Conservation (phyloP, 2,329 filamentous ascomycete species). For the Penicillium brasilianum region DNA sequence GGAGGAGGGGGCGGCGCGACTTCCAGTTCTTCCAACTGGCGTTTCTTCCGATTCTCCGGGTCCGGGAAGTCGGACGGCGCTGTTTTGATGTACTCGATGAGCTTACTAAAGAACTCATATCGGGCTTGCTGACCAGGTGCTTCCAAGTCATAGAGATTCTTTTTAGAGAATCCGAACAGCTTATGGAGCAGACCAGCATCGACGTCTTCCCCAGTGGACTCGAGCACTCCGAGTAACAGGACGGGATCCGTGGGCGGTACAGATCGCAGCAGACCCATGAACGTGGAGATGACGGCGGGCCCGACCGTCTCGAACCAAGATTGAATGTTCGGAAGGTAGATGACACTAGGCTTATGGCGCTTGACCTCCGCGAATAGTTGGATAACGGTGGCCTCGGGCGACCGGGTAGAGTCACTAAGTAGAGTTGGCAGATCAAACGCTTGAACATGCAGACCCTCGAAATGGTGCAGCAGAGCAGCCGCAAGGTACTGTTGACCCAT, state of each 20-base stretch:
- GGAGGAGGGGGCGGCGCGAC: slow-evolving; percentile 75
- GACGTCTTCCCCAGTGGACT: slow-evolving; percentile 67
- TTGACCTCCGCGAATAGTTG: slow-evolving; percentile 90
- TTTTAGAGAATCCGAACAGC: slow-evolving; percentile 83
- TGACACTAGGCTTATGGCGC: slow-evolving; percentile 92
- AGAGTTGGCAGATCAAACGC: slow-evolving; percentile 90
- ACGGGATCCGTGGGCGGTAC: slow-evolving; percentile 91
- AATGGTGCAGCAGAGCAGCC: slow-evolving; percentile 82
- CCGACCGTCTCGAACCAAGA: slow-evolving; percentile 80
- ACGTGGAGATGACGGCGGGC: slow-evolving; percentile 71
- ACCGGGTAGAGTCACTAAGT: slow-evolving; percentile 78
- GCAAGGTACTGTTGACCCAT: slow-evolving; percentile 95
- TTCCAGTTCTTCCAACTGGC: slow-evolving; percentile 76
- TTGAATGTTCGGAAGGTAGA: slow-evolving; percentile 90
- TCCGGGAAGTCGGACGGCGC: slow-evolving; percentile 86
- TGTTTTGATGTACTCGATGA: slow-evolving; percentile 78
- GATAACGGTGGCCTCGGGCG: slow-evolving; percentile 85
- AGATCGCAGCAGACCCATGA: slow-evolving; percentile 78
- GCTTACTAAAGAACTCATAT: slow-evolving; percentile 76
- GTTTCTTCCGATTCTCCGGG: slow-evolving; percentile 81
- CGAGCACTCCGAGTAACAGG: slow-evolving; percentile 82
- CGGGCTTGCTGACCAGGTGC: slow-evolving; percentile 68
- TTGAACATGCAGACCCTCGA: slow-evolving; percentile 93
- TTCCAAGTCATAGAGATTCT: slow-evolving; percentile 73
- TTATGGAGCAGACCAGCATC: slow-evolving; percentile 70